phyloP scores from a whole-genome alignment of 306 rosid species.

The Rubus parviflorus region DNA sequence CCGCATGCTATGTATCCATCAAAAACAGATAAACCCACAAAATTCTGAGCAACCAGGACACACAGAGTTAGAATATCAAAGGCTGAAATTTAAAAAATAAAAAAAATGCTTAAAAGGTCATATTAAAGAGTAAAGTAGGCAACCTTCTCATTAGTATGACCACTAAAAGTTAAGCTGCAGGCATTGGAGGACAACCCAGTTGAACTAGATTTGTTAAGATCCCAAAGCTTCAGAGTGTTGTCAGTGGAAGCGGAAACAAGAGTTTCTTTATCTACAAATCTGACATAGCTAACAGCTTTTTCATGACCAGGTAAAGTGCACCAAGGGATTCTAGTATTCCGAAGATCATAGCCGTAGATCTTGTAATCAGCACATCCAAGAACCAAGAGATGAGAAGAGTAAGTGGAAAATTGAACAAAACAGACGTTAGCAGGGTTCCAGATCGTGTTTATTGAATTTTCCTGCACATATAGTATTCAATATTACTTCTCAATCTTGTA shows the following conservation, averaged over 20 bases:
- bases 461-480: conserved; percentile 40
- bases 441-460: conserved; percentile 53
- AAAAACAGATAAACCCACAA: conserved; percentile 66
- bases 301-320: conserved; percentile 63
- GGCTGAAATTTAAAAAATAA: neutral
- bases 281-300: conserved; percentile 59
- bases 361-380: conserved; percentile 75
- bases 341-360: conserved; percentile 76
- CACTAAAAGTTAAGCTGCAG: conserved; percentile 54
- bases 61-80: conserved; percentile 28
- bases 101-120: neutral
- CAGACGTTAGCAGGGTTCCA: conserved; percentile 66
- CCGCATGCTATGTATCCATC: conserved; percentile 75
- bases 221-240: conserved; percentile 76
- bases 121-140: conserved; percentile 11
- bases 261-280: conserved; percentile 44
- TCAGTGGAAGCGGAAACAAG: conserved; percentile 76
- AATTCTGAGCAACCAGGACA: conserved; percentile 48
- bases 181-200: conserved; percentile 43
- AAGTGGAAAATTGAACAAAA: conserved; percentile 71
- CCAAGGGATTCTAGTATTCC: conserved; percentile 69
- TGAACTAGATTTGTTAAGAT: conserved; percentile 55
- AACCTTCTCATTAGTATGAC: conserved; percentile 74
- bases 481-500: neutral
- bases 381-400: conserved; percentile 59